Base-by-base conservation (phyloP, 495 filamentous ascomycete species). In the Penicillium waksmanii region DNA sequence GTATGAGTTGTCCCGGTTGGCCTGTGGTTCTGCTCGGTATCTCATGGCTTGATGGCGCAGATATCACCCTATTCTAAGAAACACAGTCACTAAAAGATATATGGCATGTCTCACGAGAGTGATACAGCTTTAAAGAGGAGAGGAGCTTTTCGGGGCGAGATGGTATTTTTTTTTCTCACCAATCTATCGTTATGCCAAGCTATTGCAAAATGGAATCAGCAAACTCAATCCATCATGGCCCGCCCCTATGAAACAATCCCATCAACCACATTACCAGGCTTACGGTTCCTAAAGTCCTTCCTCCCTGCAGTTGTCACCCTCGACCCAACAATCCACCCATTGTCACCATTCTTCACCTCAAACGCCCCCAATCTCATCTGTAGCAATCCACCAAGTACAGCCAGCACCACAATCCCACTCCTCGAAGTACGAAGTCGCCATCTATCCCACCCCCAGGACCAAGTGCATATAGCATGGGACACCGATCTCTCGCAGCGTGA, bases 391-490 rank as follows among this genome's bases (percentile, higher is more conserved):
- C 60, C 63, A 3, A 64, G 36, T 5, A 17, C 27, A 2, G 60
- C 51, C 35, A 46, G 38, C 31, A 42, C 60, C 8, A 59, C 57
- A 15, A 17, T 64, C 2, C 55, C 66, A 15, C 40, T 67, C 11
- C 55, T 71, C 12, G 58, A 68, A 58, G 49, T 66, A 11, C 55
- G 65, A 15, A 53, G 60, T 36, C 62, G 49, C 3, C 58, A 68
- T 13, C 44, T 66, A 10, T 33, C 56, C 5, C 25, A 52, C 7
- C 63, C 68, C 46, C 61, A 58, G 18, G 65, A 66, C 21, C 23
- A 68, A 3, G 11, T 68, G 6, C 50, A 72, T 52, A 48, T 64
- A 10, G 60, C 63, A 15, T 72, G 69, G 69, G 69, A 72, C 44
- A 65, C 70, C 18, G 63, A 66, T 17, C 49, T 65, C 0, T 50